These are phyloP conservation scores for Globisporangium acanthophoron DNA, from an alignment of 352 stramenopile genomes.

Conservation along the genomic window DNA sequence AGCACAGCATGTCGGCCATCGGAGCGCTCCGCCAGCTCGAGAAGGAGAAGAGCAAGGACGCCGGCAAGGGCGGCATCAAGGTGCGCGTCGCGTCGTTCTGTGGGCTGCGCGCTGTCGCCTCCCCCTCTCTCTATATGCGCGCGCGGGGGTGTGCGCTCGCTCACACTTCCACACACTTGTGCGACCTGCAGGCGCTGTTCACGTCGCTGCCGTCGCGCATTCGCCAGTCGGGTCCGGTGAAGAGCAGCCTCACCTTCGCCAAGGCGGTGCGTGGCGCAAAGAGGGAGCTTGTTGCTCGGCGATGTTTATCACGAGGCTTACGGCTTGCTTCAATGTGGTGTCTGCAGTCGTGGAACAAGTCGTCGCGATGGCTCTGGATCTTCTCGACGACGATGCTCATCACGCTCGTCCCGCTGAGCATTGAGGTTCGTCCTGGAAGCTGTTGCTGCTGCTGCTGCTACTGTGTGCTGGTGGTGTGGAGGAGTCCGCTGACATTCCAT, in stretches of 20 bases:
- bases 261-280: constrained; percentile 25
- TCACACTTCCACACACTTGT: not conserved
- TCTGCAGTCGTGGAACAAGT: constrained; percentile 48
- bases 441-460: not conserved
- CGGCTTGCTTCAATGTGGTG: constrained; percentile 1
- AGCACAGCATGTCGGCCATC: constrained; percentile 70
- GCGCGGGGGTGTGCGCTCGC: not conserved
- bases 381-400: constrained; percentile 80
- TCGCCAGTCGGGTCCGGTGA: constrained; percentile 55
- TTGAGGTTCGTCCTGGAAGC: constrained; percentile 46
- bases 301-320: not conserved
- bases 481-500: not conserved
- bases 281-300: not conserved
- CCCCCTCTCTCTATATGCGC: not conserved
- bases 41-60: constrained; percentile 76
- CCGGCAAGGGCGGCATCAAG: constrained; percentile 53
- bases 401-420: constrained; percentile 79
- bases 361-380: constrained; percentile 72
- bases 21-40: constrained; percentile 76
- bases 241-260: constrained; percentile 50
- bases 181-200: constrained; percentile 40
- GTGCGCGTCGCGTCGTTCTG: constrained; percentile 14
- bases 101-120: not conserved
- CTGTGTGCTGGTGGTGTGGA: not conserved
- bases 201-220: constrained; percentile 65